Conservation (phyloP, 148 eudicot species). For the Dysphania ambrosioides region DNA sequence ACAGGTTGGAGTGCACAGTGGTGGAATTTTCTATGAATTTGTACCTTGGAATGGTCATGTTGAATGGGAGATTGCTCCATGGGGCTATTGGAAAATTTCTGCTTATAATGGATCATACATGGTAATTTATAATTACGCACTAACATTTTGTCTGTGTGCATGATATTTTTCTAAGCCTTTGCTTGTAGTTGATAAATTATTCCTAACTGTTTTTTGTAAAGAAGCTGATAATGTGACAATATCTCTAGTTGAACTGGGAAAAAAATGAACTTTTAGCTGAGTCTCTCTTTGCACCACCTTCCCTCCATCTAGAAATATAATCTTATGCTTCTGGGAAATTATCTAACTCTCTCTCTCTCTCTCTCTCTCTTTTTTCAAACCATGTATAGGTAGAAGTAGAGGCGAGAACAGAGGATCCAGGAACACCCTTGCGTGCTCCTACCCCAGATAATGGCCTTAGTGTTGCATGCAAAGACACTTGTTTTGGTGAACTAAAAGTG, state of each 20-base stretch:
- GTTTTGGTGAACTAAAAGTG: slow-evolving; percentile 56
- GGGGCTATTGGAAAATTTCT: slow-evolving; percentile 73
- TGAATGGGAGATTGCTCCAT: slow-evolving; percentile 65
- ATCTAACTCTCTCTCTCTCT: background rate
- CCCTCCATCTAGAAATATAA: background rate
- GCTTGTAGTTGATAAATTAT: background rate
- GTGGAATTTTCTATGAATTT: slow-evolving; percentile 78
- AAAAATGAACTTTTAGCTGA: background rate
- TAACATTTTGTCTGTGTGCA: background rate
- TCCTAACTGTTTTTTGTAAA: background rate
- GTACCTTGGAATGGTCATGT: slow-evolving; percentile 91
- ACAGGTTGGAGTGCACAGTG: slow-evolving; percentile 80
- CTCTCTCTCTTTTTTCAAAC: background rate
- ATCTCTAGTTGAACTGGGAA: background rate
- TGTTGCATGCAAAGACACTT: slow-evolving; percentile 86
- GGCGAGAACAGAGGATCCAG: slow-evolving; percentile 65
- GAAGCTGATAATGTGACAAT: background rate
- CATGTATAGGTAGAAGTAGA: slow-evolving; percentile 63
- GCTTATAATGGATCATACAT: slow-evolving; percentile 63
- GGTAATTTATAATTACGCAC: slow-evolving; percentile 28
- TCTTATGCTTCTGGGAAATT: background rate
- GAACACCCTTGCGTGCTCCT: slow-evolving; percentile 89
- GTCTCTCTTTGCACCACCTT: background rate
- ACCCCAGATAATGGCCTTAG: slow-evolving; percentile 69
- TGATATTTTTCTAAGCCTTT: too few species aligned